Evolutionary conservation across 2,329 filamentous ascomycete species (phyloP), one percentile per base, ranked within the genome.

Genomic region (Myrmaecium sp.): DNA sequence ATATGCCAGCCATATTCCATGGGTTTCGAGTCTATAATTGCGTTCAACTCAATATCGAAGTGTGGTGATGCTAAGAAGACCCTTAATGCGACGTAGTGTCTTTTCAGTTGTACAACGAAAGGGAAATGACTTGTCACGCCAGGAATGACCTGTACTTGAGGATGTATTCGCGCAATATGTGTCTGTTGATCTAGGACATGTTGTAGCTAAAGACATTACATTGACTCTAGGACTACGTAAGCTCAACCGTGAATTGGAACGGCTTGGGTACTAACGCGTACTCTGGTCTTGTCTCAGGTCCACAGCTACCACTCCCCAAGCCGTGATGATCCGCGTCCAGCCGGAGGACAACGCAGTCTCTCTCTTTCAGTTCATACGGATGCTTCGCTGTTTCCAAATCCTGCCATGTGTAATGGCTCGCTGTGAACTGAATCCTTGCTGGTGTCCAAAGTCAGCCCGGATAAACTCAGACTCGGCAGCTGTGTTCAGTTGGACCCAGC

Each of bases 281-380:
- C 37, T 55, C 29, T 8, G 51, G 47, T 25, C 55, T 29, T 7
- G 54, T 55, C 30, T 59, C 60, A 0, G 68, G 68, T 14, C 70
- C 70, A 45, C 70, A 75, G 26, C 63, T 69, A 5, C 62, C 70
- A 6, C 65, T 72, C 0, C 70, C 70, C 17, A 75, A 37, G 0
- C 70, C 71, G 41, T 74, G 69, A 45, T 75, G 69, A 34, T 52
- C 55, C 53, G 62, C 68, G 47, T 76, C 70, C 30, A 76, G 38
- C 29, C 67, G 52, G 2, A 75, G 51, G 16, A 73, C 44, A 19
- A 65, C 60, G 35, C 70, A 62, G 9, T 66, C 56, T 29, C 62
- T 55, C 36, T 64, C 57, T 3, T 52, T 52, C 28, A 81, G 46
- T 42, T 80, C 70, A 35, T 66, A 58, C 1, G 74, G 74, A 43